Evolutionary conservation across 768 basidiomycete genomes (phyloP), one percentile per base, ranked within the genome.

Genomic region (Lentinula edodes): DNA sequence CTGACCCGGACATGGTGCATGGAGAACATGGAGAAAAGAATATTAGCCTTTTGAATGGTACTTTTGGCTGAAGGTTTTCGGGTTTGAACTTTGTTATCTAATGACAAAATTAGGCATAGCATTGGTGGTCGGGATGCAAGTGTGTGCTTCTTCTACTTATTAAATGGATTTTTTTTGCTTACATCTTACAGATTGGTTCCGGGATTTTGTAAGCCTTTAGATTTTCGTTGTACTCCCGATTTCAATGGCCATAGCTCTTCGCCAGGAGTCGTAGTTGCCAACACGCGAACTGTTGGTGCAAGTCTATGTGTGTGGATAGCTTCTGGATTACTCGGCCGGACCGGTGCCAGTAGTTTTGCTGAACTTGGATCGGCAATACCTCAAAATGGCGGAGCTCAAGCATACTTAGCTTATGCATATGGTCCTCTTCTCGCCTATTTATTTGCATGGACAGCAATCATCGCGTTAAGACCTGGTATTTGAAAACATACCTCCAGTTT

Each of bases 361-460:
- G 94, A 97, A 72, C 78, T 97, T 61, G 96, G 95, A 56, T 88
- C 88, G 46, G 90, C 90, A 42, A 92, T 96, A 70, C 93, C 93
- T 15, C 74, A 91, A 60, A 86, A 85, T 66, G 85, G 84, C 43
- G 86, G 85, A 48, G 82, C 84, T 7, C 89, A 91, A 68, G 82
- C 94, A 15, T 97, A 97, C 72, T 83, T 97, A 23, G 85, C 87
- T 23, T 95, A 95, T 69, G 85, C 94, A 42, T 97, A 92, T 69
- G 92, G 90, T 1, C 91, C 92, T 28, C 79, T 93, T 16, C 76
- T 89, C 42, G 93, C 95, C 7, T 99, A 93, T 71, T 81, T 97
- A 9, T 99, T 93, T 74, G 88, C 94, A 15, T 99, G 95, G 93
- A 95, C 93, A 13, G 89, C 93, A 4, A 95, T 95, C 59, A 88